Percentiles rank a stretch among this genome's conserved stretches.
Evolutionary conservation across 306 rosid genomes (phyloP).

Genomic region (Citrullus mucosospermus): DNA sequence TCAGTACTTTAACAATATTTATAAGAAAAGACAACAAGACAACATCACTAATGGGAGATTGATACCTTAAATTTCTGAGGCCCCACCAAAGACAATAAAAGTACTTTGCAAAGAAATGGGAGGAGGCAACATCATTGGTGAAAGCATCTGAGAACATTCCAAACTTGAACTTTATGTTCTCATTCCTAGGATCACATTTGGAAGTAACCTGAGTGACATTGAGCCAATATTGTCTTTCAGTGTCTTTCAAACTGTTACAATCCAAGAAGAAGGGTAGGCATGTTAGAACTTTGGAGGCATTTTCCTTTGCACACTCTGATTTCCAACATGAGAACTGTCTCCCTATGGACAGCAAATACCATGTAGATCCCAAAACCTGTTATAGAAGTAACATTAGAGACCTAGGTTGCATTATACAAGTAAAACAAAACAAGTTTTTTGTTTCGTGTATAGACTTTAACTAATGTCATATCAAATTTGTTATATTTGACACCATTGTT

Average conservation of each 20-base stretch:
- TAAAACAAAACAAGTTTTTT: neutral
- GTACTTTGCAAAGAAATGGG: conserved; percentile 47
- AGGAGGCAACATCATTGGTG: conserved; percentile 40
- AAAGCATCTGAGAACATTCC: conserved; percentile 82
- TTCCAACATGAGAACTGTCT: conserved; percentile 73
- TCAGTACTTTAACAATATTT: neutral
- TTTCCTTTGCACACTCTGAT: conserved; percentile 37
- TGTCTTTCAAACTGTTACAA: conserved; percentile 25
- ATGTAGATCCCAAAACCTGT: conserved; percentile 68
- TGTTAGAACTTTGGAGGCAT: conserved; percentile 14
- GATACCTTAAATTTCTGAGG: conserved; percentile 66
- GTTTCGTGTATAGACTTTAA: neutral
- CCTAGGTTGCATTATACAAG: neutral
- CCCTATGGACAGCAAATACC: conserved; percentile 69
- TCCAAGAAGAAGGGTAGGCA: conserved; percentile 54
- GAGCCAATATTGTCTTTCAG: conserved; percentile 50
- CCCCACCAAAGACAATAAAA: conserved; percentile 79
- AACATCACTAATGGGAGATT: neutral
- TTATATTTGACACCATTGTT: neutral
- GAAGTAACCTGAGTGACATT: conserved; percentile 37
- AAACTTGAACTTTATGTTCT: conserved; percentile 35
- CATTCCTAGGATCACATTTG: conserved; percentile 35
- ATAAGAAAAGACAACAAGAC: neutral
- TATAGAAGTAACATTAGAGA: neutral
- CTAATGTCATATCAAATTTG: neutral